Evolutionary conservation across 2,329 filamentous ascomycete species (phyloP).

Genomic region (Alternaria atra): DNA sequence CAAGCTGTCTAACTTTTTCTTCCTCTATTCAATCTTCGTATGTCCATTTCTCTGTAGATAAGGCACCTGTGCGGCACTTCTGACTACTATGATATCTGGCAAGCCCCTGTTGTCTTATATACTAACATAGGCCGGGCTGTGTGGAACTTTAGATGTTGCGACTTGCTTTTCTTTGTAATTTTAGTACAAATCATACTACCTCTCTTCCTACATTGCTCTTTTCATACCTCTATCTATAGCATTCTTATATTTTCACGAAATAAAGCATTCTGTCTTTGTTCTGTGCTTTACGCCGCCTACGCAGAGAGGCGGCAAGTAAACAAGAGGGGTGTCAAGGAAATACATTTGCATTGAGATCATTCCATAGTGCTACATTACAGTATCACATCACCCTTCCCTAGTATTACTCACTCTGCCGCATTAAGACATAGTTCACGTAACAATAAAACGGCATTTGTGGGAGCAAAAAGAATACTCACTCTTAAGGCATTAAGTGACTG

Average conservation of each 20-base stretch:
- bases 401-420: background rate
- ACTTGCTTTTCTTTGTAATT: no score
- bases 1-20: background rate
- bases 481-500: background rate
- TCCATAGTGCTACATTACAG: background rate
- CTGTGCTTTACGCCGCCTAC: background rate
- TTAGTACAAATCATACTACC: no score
- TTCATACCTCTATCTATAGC: background rate
- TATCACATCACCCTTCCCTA: background rate
- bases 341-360: background rate
- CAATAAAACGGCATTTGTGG: no score
- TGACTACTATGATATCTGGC: background rate
- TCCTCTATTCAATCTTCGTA: background rate
- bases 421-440: background rate
- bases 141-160: no score
- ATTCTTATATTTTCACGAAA: background rate
- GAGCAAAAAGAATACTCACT: constrained; percentile 4
- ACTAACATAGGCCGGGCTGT: background rate
- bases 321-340: background rate
- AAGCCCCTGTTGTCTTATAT: background rate
- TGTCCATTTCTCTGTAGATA: background rate
- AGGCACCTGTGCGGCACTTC: background rate
- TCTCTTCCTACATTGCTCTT: background rate
- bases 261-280: background rate
- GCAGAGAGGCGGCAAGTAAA: background rate